Evolutionary conservation across 208 protist genomes (phyloP).

Genomic region (Leishmania turanica): DNA sequence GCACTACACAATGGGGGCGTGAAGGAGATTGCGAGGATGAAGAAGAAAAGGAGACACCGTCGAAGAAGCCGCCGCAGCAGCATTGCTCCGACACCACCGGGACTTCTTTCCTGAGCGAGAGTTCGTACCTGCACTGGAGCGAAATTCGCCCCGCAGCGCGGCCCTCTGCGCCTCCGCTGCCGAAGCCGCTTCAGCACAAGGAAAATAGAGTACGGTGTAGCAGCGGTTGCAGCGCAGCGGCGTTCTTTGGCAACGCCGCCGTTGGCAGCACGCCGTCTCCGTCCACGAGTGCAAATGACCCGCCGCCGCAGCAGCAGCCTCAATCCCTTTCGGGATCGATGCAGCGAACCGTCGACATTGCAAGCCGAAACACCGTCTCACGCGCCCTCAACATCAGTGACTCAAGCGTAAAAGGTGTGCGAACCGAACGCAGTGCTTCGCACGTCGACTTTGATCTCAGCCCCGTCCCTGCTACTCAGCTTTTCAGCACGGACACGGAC

Average conservation of each 20-base stretch:
- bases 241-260: slow-evolving; percentile 1
- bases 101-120: slow-evolving; percentile 29
- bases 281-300: slow-evolving; percentile 2
- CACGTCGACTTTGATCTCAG: slow-evolving; percentile 35
- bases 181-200: neutral
- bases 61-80: neutral
- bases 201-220: slow-evolving; percentile 1
- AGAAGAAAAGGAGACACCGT: slow-evolving; percentile 5
- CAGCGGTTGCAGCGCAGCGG: slow-evolving; percentile 8
- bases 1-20: neutral
- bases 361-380: slow-evolving; percentile 16
- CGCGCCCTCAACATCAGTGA: slow-evolving; percentile 32
- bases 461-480: slow-evolving; percentile 18
- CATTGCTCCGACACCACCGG: slow-evolving; percentile 21
- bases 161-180: neutral
- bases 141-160: slow-evolving; percentile 19
- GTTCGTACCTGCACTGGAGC: slow-evolving; percentile 33
- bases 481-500: slow-evolving; percentile 23
- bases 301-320: slow-evolving; percentile 7
- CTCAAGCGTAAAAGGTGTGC: slow-evolving; percentile 23
- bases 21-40: neutral
- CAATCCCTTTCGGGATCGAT: slow-evolving; percentile 12
- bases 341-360: neutral
- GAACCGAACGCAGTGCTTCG: slow-evolving; percentile 19
- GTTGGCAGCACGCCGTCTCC: slow-evolving; percentile 15